These are phyloP conservation scores for Schizosaccharomyces cryophilus DNA, from an alignment of 805 yeast species.

Conservation along the genomic window DNA sequence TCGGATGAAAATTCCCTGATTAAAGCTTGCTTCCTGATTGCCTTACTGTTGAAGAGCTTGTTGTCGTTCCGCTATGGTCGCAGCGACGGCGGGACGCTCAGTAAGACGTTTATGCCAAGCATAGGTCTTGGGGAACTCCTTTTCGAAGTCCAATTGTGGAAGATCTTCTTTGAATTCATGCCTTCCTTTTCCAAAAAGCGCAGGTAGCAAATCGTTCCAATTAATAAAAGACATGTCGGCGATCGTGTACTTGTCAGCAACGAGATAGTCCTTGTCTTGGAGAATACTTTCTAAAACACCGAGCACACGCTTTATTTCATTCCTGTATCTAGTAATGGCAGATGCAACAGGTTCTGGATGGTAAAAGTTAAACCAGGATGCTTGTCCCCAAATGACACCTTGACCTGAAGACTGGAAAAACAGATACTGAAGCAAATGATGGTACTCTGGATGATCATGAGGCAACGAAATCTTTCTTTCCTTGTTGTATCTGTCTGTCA, in stretches of 20 bases:
- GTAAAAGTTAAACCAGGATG: constrained; percentile 65
- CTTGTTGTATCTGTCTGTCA: constrained; percentile 29
- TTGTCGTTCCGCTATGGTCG: too few species aligned
- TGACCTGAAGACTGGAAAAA: background rate
- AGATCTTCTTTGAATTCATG: background rate
- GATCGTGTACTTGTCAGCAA: constrained; percentile 48
- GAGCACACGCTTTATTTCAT: constrained; percentile 65
- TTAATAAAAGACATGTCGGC: constrained; percentile 79
- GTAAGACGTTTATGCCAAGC: too few species aligned
- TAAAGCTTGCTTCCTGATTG: too few species aligned
- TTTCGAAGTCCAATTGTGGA: background rate
- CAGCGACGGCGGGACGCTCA: too few species aligned
- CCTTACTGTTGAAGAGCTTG: too few species aligned
- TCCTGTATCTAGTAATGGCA: constrained; percentile 65
- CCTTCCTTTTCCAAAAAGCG: background rate
- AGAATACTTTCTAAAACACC: constrained; percentile 66
- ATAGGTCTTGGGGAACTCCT: too few species aligned
- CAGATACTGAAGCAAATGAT: background rate
- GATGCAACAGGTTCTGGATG: constrained; percentile 56
- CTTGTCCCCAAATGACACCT: constrained; percentile 21
- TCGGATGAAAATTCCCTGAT: too few species aligned
- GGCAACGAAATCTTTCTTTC: constrained; percentile 18
- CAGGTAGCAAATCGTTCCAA: constrained; percentile 21
- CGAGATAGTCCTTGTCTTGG: constrained; percentile 70
- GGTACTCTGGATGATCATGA: background rate